Evolutionary conservation across 495 filamentous ascomycete species (phyloP), one percentile per base, ranked within the genome.

Genomic region (Aspergillus egyptiacus): DNA sequence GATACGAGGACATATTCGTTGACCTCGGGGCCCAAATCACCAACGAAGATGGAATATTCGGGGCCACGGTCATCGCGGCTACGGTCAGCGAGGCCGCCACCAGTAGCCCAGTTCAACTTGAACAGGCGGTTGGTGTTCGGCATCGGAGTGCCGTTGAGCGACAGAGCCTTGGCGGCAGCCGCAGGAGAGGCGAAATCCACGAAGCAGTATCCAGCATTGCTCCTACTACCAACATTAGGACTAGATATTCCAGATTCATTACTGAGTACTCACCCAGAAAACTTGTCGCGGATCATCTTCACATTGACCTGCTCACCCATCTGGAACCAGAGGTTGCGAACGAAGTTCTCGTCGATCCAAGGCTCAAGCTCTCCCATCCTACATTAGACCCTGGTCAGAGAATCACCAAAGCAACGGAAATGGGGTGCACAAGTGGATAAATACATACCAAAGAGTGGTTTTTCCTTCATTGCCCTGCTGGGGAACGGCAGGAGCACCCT

Each of bases 301-400:
- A 99, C 93, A 60, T 96, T 96, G 59, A 99, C 93, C 53, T 79
- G 78, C 73, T 97, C 91, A 47, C 83, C 88, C 75, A 96, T 83
- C 59, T 85, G 84, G 66, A 83, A 86, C 83, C 89, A 97, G 17
- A 97, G 78, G 54, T 84, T 91, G 64, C 94, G 90, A 57, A 99
- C 87, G 70, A 97, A 99, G 65, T 87, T 94, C 71, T 99, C 93
- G 65, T 99, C 93, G 67, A 99, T 97, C 93, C 93, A 99, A 2
- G 89, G 88, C 67, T 97, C 93, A 59, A 99, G 85, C 64, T 99
- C 93, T 50, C 93, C 93, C 93, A 99, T 99, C 93, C 91, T 89
- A 55, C n/a, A 48, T 45, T 20, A 44, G 14, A 43, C 25, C 8
- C n/a, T 2, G 5, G n/a, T 41, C 18, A 22, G 18, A 36, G 19